Evolutionary conservation across 495 filamentous ascomycete genomes (phyloP), one percentile per base, ranked within the genome.

Genomic region (Neurospora sp.): DNA sequence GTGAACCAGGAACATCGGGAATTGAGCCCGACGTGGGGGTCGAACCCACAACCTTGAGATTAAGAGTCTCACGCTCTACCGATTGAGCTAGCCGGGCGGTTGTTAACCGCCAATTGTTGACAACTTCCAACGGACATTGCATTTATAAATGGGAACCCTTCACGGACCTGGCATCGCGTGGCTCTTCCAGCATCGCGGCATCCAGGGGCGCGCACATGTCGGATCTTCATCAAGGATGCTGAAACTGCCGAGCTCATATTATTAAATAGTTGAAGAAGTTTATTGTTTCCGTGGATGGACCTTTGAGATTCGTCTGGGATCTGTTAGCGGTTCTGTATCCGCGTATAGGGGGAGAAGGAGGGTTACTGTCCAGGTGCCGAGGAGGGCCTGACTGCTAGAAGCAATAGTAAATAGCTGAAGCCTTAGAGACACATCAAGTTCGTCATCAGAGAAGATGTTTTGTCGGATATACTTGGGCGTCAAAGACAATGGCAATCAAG

Each of bases 31-130:
- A 66, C 54, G 54, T 66, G 54, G 54, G 46, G 46, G 20, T 54
- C 54, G 54, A 62, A 62, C 54, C 54, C 54, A 62, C 54, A 62
- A 62, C 54, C 54, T 62, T 62, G 54, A 62, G 54, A 62, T 89
- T 91, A 92, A 92, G 89, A 92, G 90, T 91, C 90, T 90, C 88
- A 91, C 90, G 90, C 90, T 91, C 90, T 91, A 90, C 89, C 89
- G 89, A 92, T 91, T 91, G 90, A 92, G 89, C 89, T 91, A 92
- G 88, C 89, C 81, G 79, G 79, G 79, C 79, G 54, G 54, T 62
- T 14, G 54, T 62, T 62, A 62, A 62, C 54, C 54, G 54, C 54
- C 54, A 62, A 62, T 62, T 66, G 27, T 35, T 66, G 54, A 18
- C 0, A 18, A 9, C 6, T 3, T 8, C 0, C 1, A 1, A 9